phyloP scores from a whole-genome alignment of 768 basidiomycete species.

The Tricholomella constricta region DNA sequence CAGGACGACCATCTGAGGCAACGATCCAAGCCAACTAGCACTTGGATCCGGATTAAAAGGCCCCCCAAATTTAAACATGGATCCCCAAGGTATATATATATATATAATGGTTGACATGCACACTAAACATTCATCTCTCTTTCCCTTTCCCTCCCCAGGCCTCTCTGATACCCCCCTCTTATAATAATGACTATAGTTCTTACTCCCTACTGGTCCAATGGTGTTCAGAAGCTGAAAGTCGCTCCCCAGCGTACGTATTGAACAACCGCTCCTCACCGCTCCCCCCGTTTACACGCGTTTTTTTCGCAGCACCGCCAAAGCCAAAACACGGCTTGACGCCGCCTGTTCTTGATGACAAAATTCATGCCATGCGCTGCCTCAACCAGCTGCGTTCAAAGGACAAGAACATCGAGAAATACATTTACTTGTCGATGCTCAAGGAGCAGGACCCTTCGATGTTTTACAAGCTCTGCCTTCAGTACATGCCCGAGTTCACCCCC shows the following conservation, averaged over 20 bases:
- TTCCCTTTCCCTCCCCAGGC: neutral
- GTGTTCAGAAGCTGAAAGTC: conserved; percentile 69
- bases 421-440: conserved; percentile 78
- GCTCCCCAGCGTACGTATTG: conserved; percentile 54
- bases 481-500: conserved; percentile 74
- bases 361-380: conserved; percentile 63
- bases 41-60: conserved; percentile 2
- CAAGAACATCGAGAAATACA: conserved; percentile 79
- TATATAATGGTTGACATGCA: conserved; percentile 9
- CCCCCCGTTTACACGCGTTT: conserved; percentile 5
- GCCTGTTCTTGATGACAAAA: conserved; percentile 49
- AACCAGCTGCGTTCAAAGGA: conserved; percentile 76
- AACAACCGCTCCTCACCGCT: conserved; percentile 2
- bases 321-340: conserved; percentile 62
- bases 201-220: conserved; percentile 72
- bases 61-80: conserved; percentile 12
- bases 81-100: conserved; percentile 11
- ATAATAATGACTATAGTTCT: conserved; percentile 59
- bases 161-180: conserved; percentile 2
- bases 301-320: conserved; percentile 39
- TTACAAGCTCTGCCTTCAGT: conserved; percentile 70
- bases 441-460: conserved; percentile 73
- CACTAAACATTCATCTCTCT: neutral
- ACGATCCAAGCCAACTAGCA: conserved; percentile 7
- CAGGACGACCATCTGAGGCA: conserved; percentile 10